Evolutionary conservation across 129 eudicot species (phyloP), one percentile per base, ranked within the genome.

Genomic region (Artemisia tridentata): DNA sequence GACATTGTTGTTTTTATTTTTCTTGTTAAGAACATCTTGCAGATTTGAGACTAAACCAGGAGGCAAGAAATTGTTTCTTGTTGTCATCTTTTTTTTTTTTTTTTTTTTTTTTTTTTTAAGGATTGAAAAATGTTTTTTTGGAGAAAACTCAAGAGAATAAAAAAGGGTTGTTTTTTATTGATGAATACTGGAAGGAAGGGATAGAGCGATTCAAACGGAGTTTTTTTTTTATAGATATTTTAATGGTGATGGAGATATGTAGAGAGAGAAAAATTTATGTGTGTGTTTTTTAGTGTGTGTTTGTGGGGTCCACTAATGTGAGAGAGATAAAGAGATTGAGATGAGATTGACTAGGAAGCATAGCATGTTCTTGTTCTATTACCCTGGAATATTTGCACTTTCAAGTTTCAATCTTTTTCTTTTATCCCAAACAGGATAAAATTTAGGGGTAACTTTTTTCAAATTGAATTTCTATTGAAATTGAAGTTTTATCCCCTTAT

Each of bases 1-100:
- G 12, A 29, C 64, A 21, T 20, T 72, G 8, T 62, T 75, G n/a
- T 60, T 38, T 60, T 60, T 27, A 9, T 78, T 84, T 71, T 89
- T 84, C 77, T 43, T 81, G 5, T 59, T 57, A 5, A 93, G 88
- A 25, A 82, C 96, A 17, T 89, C 71, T 58, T 89, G 88, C 0
- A 93, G 86, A 83, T 89, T 93, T 52, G 92, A 83, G 21, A 93
- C 90, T 66, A 93, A 61, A 67, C 93, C 93, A 6, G 98, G 92
- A 54, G 98, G 98, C 80, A 93, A 68, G 47, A 79, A 63, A 68
- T 80, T 82, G 65, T 76, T 41, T 78, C 80, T 77, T 86, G 75
- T 74, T 55, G 81, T 77, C 59, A 84, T 85, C 65, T 62, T 20
- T 16, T 23, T 17, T 34, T 57, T n/a, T 52, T 14, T 13, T 21